Conservation (phyloP, 2,329 filamentous ascomycete species). For the Penicillium sp. region DNA sequence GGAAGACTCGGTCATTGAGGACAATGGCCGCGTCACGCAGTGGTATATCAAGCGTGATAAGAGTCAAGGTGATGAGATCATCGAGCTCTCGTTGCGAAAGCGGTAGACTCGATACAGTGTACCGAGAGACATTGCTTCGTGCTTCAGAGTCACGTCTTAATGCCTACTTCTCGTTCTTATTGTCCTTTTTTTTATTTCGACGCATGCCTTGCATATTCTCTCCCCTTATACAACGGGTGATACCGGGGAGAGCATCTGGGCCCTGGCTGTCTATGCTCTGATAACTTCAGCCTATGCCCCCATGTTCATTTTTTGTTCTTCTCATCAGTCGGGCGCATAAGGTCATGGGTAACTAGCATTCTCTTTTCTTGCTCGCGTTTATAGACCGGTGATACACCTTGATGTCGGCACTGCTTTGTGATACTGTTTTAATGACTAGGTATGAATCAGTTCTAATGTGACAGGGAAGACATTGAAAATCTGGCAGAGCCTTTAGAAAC, state of each 20-base stretch:
- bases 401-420: conserved; percentile 10
- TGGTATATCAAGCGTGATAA: conserved; percentile 57
- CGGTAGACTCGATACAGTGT: conserved; percentile 12
- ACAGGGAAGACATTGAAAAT: conserved; percentile 18
- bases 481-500: neutral
- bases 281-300: neutral
- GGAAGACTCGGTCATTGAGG: conserved; percentile 49
- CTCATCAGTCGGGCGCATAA: conserved; percentile 23
- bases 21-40: conserved; percentile 54
- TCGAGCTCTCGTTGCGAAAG: conserved; percentile 46
- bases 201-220: conserved; percentile 9
- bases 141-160: neutral
- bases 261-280: neutral
- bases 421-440: conserved; percentile 22
- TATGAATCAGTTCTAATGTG: conserved; percentile 27
- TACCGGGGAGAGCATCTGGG: neutral
- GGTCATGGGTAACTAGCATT: conserved; percentile 26
- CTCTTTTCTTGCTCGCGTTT: conserved; percentile 18
- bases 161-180: neutral
- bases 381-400: conserved; percentile 31
- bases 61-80: conserved; percentile 42
- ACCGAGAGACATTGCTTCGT: neutral
- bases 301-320: neutral
- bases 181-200: conserved; percentile 1
- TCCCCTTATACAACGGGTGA: conserved; percentile 4